These are phyloP conservation scores for Fusarium chaquense DNA, from an alignment of 2,329 filamentous ascomycete species.

Conservation along the genomic window DNA sequence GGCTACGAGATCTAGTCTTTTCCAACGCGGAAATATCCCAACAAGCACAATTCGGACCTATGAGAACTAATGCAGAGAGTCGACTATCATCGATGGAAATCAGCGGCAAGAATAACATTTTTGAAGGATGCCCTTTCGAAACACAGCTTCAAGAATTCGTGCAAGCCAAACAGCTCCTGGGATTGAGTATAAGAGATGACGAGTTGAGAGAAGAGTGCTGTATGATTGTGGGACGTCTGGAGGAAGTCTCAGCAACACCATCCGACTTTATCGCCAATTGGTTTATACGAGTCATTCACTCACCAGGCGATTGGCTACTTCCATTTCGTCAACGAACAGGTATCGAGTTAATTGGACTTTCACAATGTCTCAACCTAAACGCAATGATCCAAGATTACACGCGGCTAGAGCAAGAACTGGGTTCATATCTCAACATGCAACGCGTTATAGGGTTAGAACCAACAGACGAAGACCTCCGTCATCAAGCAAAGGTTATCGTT, in stretches of 20 bases:
- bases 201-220: slow-evolving; percentile 43
- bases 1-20: slow-evolving; percentile 42
- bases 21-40: slow-evolving; percentile 20
- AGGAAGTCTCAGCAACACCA: slow-evolving; percentile 38
- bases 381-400: slow-evolving; percentile 43
- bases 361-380: neutral
- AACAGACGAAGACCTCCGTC: slow-evolving; percentile 31
- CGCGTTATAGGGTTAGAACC: slow-evolving; percentile 38
- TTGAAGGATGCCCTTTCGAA: slow-evolving; percentile 49
- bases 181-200: slow-evolving; percentile 22
- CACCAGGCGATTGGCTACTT: slow-evolving; percentile 37
- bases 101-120: slow-evolving; percentile 48
- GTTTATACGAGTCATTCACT: slow-evolving; percentile 39
- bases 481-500: slow-evolving; percentile 38
- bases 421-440: slow-evolving; percentile 32
- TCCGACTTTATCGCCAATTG: slow-evolving; percentile 46
- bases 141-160: slow-evolving; percentile 40
- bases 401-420: slow-evolving; percentile 31
- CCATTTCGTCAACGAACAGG: slow-evolving; percentile 36
- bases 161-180: slow-evolving; percentile 17
- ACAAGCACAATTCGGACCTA: slow-evolving; percentile 44
- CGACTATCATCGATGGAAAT: slow-evolving; percentile 43
- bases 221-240: slow-evolving; percentile 34
- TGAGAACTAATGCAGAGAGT: slow-evolving; percentile 43
- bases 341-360: neutral